Conservation (phyloP, 306 rosid species). For the Casuarina glauca region DNA sequence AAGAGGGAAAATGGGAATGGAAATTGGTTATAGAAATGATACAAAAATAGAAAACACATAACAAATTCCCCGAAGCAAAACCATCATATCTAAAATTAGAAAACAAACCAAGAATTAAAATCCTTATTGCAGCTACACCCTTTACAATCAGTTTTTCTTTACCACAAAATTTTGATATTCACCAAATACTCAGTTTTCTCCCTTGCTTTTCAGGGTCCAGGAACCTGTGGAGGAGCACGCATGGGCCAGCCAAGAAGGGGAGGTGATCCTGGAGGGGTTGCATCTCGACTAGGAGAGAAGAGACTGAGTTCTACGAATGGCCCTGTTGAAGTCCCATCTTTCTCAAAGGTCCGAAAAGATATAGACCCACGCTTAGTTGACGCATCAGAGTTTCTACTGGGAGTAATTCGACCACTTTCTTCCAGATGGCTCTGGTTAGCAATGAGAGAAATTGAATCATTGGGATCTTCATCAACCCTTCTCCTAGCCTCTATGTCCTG, state of each 20-base stretch:
- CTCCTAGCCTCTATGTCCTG: slow-evolving; percentile 82
- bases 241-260: slow-evolving; percentile 88
- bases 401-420: slow-evolving; percentile 58
- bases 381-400: slow-evolving; percentile 64
- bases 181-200: slow-evolving; percentile 40
- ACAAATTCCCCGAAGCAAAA: slow-evolving; percentile 44
- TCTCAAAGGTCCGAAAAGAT: slow-evolving; percentile 70
- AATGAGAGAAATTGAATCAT: slow-evolving; percentile 72
- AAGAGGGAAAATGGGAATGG: slow-evolving; percentile 29
- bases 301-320: slow-evolving; percentile 89
- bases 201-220: slow-evolving; percentile 43
- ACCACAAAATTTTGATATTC: slow-evolving; percentile 80
- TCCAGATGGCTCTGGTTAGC: slow-evolving; percentile 71
- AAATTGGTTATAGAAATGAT: slow-evolving; percentile 29
- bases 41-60: slow-evolving; percentile 30
- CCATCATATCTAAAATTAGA: slow-evolving; percentile 61
- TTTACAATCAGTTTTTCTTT: slow-evolving; percentile 79
- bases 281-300: slow-evolving; percentile 77
- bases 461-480: slow-evolving; percentile 53
- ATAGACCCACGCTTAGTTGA: slow-evolving; percentile 86
- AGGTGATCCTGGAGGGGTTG: slow-evolving; percentile 77
- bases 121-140: slow-evolving; percentile 76
- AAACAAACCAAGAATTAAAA: slow-evolving; percentile 50
- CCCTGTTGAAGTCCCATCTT: slow-evolving; percentile 63
- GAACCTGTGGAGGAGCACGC: slow-evolving; percentile 50